phyloP scores from a whole-genome alignment of 75 land plant genomes.

The Gnetum montanum region DNA sequence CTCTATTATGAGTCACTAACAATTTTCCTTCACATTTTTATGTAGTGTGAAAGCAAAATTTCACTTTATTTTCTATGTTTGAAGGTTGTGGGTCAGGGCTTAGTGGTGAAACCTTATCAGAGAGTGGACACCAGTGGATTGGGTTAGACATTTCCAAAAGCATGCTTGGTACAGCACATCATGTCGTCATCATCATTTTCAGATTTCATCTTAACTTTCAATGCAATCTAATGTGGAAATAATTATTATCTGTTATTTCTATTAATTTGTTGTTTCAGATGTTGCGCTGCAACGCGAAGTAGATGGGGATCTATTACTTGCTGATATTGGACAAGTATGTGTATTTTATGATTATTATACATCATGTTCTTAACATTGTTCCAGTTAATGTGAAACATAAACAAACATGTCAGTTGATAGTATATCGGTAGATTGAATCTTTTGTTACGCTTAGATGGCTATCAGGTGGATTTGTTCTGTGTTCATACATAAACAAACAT shows the following conservation, averaged over 20 bases:
- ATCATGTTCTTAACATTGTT: neutral
- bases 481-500: no score
- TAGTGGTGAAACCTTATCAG: conserved; percentile 90
- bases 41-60: neutral
- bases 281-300: conserved; percentile 86
- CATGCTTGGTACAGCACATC: conserved; percentile 90
- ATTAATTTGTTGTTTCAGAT: no score
- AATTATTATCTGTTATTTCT: neutral
- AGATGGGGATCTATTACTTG: conserved; percentile 81
- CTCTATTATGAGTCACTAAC: neutral
- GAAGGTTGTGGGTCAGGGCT: conserved; percentile 99
- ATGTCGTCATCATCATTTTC: conserved; percentile 5
- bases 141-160: conserved; percentile 87
- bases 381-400: no score
- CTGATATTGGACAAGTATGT: conserved; percentile 91
- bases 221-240: no score
- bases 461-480: neutral
- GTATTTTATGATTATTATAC: conserved; percentile 1
- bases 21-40: no score
- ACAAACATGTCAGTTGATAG: no score
- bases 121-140: conserved; percentile 92
- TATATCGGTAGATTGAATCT: neutral
- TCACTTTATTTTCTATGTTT: neutral
- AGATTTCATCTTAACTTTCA: neutral
- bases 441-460: neutral